These are phyloP conservation scores for Papiliotrema flavescens DNA, from an alignment of 1,284 basidiomycete genomes.

Conservation along the genomic window DNA sequence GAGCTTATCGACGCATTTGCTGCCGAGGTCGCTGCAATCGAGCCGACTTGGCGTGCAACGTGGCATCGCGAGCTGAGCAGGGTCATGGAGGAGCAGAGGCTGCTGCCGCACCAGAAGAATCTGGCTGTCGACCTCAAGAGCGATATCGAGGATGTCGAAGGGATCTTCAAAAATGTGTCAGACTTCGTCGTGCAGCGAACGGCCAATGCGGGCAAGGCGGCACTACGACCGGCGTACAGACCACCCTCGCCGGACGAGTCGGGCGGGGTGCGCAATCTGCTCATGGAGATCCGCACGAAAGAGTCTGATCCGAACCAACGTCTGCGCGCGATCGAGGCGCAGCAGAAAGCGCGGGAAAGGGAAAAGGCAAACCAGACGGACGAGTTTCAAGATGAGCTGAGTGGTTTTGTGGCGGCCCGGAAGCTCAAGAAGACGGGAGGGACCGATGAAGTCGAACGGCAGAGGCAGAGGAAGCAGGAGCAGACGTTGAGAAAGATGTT, in stretches of 20 bases:
- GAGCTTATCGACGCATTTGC: slow-evolving; percentile 72
- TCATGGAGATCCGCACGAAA: slow-evolving; percentile 81
- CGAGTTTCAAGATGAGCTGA: slow-evolving; percentile 75
- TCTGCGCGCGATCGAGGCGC: slow-evolving; percentile 85
- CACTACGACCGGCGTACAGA: slow-evolving; percentile 31
- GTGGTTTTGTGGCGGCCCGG: slow-evolving; percentile 74
- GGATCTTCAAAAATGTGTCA: slow-evolving; percentile 82
- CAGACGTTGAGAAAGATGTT: slow-evolving; percentile 85
- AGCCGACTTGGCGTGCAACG: slow-evolving; percentile 97
- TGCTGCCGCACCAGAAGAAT: slow-evolving; percentile 87
- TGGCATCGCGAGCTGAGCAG: slow-evolving; percentile 96
- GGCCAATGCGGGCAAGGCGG: neutral
- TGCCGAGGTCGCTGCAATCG: slow-evolving; percentile 81
- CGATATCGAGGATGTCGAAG: slow-evolving; percentile 80
- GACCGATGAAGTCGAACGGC: slow-evolving; percentile 81
- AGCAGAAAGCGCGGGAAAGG: slow-evolving; percentile 69
- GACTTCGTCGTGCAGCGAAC: slow-evolving; percentile 74
- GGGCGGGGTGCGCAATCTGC: slow-evolving; percentile 56
- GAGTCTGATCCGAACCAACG: slow-evolving; percentile 73
- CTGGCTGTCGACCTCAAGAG: slow-evolving; percentile 82
- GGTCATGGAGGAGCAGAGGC: slow-evolving; percentile 95
- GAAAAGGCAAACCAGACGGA: slow-evolving; percentile 59
- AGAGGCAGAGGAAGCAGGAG: slow-evolving; percentile 77
- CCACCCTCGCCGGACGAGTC: slow-evolving; percentile 19
- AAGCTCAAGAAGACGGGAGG: slow-evolving; percentile 92